These are phyloP conservation scores for Phytophthora sp. DNA, from an alignment of 352 stramenopile species.

Conservation along the genomic window DNA sequence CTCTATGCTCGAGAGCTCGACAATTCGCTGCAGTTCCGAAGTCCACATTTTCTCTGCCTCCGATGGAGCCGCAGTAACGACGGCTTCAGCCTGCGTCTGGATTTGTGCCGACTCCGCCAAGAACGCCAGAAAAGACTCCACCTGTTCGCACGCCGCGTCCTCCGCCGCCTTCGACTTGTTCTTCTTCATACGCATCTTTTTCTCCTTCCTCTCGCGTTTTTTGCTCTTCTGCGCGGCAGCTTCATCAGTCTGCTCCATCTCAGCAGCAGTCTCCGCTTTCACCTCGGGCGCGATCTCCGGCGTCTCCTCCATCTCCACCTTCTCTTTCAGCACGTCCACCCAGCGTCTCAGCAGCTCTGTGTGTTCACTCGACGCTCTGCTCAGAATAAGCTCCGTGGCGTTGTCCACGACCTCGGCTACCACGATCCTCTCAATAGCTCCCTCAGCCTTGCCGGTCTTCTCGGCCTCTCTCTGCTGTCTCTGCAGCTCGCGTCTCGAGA, in stretches of 20 bases:
- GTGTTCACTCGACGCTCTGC: slow-evolving; percentile 41
- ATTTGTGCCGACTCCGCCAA: slow-evolving; percentile 36
- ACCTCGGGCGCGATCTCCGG: slow-evolving; percentile 23
- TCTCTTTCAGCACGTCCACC: slow-evolving; percentile 43
- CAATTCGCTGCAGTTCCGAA: slow-evolving; percentile 46
- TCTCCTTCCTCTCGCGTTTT: slow-evolving; percentile 36
- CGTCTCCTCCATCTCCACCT: slow-evolving; percentile 22
- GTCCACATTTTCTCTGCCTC: slow-evolving; percentile 27
- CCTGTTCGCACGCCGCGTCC: slow-evolving; percentile 43
- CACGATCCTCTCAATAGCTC: slow-evolving; percentile 44
- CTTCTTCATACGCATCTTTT: slow-evolving; percentile 29
- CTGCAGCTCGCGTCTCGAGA: slow-evolving; percentile 33
- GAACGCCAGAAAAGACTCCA: slow-evolving; percentile 62
- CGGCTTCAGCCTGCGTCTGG: slow-evolving; percentile 1
- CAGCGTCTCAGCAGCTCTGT: slow-evolving; percentile 48
- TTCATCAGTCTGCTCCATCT: background rate
- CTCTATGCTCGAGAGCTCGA: slow-evolving; percentile 49
- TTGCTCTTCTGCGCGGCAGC: slow-evolving; percentile 24
- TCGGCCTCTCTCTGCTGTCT: slow-evolving; percentile 26
- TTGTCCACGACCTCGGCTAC: slow-evolving; percentile 66
- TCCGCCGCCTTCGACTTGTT: slow-evolving; percentile 31
- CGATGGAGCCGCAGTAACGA: background rate
- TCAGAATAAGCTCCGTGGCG: slow-evolving; percentile 70
- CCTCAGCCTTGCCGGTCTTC: slow-evolving; percentile 25
- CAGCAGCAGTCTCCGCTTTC: background rate